Conservation (phyloP, 1,139 yeast genomes). For the Magnusiomyces suaveolens region DNA sequence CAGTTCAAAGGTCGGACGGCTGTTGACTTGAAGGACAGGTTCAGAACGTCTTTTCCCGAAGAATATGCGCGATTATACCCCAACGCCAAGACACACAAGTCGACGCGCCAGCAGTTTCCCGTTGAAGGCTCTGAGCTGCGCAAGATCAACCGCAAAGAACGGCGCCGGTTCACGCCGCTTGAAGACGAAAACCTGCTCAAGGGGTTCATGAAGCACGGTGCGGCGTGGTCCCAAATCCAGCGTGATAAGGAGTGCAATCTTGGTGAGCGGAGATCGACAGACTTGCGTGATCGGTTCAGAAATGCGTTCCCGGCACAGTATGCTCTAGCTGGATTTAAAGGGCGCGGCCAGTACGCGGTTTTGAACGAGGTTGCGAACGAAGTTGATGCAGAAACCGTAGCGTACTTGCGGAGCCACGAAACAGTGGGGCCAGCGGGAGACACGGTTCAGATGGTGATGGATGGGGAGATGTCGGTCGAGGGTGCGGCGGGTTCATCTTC, state of each 20-base stretch:
- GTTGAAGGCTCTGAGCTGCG: constrained; percentile 21
- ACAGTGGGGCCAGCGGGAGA: neutral
- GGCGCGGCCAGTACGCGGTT: constrained; percentile 20
- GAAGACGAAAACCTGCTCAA: constrained; percentile 65
- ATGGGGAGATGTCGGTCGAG: neutral
- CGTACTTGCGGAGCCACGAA: neutral
- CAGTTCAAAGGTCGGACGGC: constrained; percentile 38
- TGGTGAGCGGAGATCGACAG: constrained; percentile 35
- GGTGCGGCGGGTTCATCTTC: constrained; percentile 5
- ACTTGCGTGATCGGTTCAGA: constrained; percentile 38
- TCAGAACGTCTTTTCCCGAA: constrained; percentile 38
- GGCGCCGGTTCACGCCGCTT: constrained; percentile 46
- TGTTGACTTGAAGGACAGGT: constrained; percentile 35
- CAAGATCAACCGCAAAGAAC: constrained; percentile 37
- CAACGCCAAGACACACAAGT: constrained; percentile 37
- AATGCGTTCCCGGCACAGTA: constrained; percentile 39
- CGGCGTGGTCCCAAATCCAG: constrained; percentile 80
- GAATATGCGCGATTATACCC: constrained; percentile 38
- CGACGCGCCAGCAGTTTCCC: constrained; percentile 21
- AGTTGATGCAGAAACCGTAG: neutral
- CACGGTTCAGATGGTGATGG: neutral
- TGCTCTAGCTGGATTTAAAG: constrained; percentile 38
- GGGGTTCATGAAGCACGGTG: constrained; percentile 65
- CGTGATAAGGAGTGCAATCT: constrained; percentile 33
- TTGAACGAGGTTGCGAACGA: constrained; percentile 6